Percentiles rank a stretch among this genome's conserved stretches.
Conservation (phyloP, 345 rosid species). For the Brassica juncea region DNA sequence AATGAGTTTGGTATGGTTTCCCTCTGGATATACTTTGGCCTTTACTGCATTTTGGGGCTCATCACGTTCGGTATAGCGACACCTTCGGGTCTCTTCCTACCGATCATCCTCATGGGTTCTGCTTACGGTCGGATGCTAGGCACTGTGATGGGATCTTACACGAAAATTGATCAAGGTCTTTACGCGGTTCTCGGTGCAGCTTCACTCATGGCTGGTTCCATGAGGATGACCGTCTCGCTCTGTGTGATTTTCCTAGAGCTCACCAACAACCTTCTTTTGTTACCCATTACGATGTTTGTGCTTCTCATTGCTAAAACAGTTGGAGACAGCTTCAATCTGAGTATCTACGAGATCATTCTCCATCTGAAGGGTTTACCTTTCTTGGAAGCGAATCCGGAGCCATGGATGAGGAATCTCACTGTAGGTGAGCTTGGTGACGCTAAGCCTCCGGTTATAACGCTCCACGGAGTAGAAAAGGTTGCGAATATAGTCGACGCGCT, state of each 20-base stretch:
- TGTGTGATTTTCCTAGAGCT: conserved; percentile 94
- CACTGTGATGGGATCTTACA: conserved; percentile 63
- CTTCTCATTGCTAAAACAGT: conserved; percentile 85
- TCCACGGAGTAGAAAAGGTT: conserved; percentile 78
- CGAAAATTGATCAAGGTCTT: conserved; percentile 84
- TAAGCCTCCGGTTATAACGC: conserved; percentile 68
- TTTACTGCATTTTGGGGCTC: conserved; percentile 74
- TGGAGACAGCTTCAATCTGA: conserved; percentile 80
- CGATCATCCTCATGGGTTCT: conserved; percentile 87
- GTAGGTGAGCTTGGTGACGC: conserved; percentile 84
- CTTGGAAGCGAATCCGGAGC: conserved; percentile 92
- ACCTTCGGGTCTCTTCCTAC: conserved; percentile 94
- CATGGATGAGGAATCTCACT: conserved; percentile 89
- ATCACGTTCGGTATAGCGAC: conserved; percentile 91
- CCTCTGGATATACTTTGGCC: conserved; percentile 66
- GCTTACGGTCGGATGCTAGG: conserved; percentile 91
- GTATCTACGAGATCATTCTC: conserved; percentile 83
- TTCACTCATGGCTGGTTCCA: conserved; percentile 91
- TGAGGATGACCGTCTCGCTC: conserved; percentile 98
- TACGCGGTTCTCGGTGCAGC: conserved; percentile 96
- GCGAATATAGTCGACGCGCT: conserved; percentile 71
- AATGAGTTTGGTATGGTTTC: conserved; percentile 61
- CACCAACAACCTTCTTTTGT: conserved; percentile 81
- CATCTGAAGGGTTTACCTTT: conserved; percentile 86
- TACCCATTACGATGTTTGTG: conserved; percentile 86